Percentiles rank a stretch among this genome's conserved stretches.
These are phyloP conservation scores for Pachyrhizus erosus DNA, from an alignment of 306 rosid species.

Conservation along the genomic window DNA sequence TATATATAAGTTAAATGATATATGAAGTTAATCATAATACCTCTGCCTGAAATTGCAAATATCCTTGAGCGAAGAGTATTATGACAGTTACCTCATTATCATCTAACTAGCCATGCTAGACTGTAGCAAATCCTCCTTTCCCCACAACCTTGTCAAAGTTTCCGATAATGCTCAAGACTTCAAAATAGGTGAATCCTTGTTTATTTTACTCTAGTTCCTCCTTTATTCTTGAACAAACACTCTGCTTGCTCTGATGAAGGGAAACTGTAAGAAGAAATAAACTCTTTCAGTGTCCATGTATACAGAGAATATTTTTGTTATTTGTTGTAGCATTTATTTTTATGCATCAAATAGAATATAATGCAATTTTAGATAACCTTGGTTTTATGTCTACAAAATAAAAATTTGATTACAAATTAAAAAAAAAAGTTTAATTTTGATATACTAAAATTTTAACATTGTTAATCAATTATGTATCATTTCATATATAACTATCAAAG, in stretches of 20 bases:
- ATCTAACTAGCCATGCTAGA: conserved; percentile 51
- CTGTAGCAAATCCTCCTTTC: conserved; percentile 63
- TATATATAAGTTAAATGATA: background rate
- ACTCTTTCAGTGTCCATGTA: background rate
- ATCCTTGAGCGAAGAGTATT: conserved; percentile 57
- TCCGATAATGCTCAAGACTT: conserved; percentile 53
- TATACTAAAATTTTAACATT: background rate
- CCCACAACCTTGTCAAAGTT: conserved; percentile 56
- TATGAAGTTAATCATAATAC: conserved; percentile 31
- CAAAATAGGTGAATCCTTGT: conserved; percentile 57
- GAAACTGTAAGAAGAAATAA: conserved; percentile 18
- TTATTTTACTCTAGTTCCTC: conserved; percentile 50
- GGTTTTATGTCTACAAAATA: background rate
- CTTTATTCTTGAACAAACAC: conserved; percentile 37
- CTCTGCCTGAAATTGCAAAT: conserved; percentile 63
- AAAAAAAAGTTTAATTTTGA: background rate
- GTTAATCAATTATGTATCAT: background rate
- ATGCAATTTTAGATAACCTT: background rate
- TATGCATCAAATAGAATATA: background rate
- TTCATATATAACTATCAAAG: background rate
- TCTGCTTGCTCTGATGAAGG: background rate
- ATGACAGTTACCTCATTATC: conserved; percentile 61
- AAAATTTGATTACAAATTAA: background rate
- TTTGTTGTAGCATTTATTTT: background rate
- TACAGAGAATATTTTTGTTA: background rate